Percentiles rank a stretch among this genome's conserved stretches.
Conservation (phyloP, 352 stramenopile species). For the Globisporangium splendens region DNA sequence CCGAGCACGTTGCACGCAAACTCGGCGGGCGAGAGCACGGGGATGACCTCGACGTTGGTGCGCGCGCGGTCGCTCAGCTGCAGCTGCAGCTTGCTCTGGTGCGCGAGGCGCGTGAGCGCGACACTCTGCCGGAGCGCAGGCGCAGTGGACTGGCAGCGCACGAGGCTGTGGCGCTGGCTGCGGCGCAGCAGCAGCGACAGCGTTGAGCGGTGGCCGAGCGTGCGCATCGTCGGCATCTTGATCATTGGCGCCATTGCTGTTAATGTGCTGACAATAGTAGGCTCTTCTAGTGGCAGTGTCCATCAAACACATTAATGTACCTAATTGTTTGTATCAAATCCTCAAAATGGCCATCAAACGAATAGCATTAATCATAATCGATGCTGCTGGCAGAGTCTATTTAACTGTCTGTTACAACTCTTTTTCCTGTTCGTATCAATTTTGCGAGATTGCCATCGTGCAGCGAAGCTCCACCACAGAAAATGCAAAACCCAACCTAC, state of each 20-base stretch:
- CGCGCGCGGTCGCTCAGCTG: conserved; percentile 27
- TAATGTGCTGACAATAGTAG: neutral
- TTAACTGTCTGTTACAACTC: neutral
- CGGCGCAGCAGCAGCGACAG: conserved; percentile 5
- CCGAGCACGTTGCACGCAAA: conserved; percentile 36
- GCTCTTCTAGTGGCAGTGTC: no score
- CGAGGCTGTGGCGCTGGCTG: neutral
- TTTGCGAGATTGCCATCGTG: neutral
- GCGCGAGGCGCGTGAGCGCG: conserved; percentile 33
- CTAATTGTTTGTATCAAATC: no score
- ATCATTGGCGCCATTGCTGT: neutral
- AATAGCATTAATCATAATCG: no score
- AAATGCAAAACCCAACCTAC: no score
- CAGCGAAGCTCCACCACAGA: conserved; percentile 6
- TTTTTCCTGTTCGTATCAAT: neutral
- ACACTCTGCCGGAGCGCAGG: conserved; percentile 2
- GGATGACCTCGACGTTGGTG: conserved; percentile 42
- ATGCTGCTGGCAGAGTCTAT: neutral
- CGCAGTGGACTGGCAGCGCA: conserved; percentile 11
- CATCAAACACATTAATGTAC: no score
- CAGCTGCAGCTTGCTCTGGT: conserved; percentile 41
- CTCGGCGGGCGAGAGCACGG: conserved; percentile 42
- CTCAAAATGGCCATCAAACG: no score
- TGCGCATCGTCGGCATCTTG: neutral
- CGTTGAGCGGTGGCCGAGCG: neutral